Conservation (phyloP, 2,329 filamentous ascomycete genomes). For the Taxawa tesnikishii region DNA sequence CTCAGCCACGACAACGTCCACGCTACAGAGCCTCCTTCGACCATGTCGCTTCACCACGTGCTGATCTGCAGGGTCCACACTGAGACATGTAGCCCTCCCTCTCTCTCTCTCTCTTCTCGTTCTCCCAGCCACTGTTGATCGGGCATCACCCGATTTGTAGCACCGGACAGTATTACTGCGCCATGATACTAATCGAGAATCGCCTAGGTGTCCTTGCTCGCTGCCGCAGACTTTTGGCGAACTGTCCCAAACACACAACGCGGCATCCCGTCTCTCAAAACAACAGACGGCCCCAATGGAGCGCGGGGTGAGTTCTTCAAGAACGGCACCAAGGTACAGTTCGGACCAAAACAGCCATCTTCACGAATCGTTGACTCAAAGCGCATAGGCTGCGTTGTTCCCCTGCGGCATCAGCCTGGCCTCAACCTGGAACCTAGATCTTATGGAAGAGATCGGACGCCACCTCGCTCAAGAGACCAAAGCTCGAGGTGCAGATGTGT, state of each 20-base stretch:
- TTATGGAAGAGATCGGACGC: slow-evolving; percentile 56
- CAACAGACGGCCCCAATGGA: slow-evolving; percentile 59
- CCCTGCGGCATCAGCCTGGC: slow-evolving; percentile 68
- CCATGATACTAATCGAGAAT: background rate
- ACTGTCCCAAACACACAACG: slow-evolving; percentile 48
- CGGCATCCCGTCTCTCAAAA: slow-evolving; percentile 46
- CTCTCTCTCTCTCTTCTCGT: background rate
- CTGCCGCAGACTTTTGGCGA: slow-evolving; percentile 52
- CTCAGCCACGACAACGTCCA: no score
- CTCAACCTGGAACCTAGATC: slow-evolving; percentile 63
- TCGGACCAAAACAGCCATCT: background rate
- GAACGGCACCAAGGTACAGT: slow-evolving; percentile 41
- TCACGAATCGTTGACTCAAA: background rate
- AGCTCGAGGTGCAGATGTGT: slow-evolving; percentile 59
- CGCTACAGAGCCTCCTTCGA: background rate
- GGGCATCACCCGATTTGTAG: background rate
- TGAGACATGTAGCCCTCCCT: background rate
- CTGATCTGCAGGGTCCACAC: background rate
- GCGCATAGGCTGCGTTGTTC: slow-evolving; percentile 49
- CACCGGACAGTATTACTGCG: background rate
- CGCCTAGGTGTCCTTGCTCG: slow-evolving; percentile 7
- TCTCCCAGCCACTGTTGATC: background rate
- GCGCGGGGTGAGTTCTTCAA: slow-evolving; percentile 57
- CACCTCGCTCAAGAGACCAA: slow-evolving; percentile 60
- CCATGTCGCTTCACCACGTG: background rate